Base-by-base conservation (phyloP, 176 grass and related monocot genomes). In the Oryza rufipogon region DNA sequence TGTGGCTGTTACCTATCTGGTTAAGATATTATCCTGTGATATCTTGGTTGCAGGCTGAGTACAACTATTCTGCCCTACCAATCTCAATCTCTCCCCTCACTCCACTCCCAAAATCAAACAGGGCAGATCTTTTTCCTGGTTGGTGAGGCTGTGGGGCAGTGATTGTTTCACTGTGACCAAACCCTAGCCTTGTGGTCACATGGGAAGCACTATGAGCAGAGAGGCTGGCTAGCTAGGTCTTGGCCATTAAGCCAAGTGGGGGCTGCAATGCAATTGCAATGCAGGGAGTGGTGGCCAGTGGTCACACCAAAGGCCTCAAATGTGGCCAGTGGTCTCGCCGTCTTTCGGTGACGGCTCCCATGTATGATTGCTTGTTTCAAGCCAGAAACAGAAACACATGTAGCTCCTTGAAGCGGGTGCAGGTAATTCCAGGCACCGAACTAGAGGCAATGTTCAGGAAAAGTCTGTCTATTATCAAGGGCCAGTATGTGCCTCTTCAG, bases 221-320 rank as follows among this genome's bases (percentile, higher is more conserved):
- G 51, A 36, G 48, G 49, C 73, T 84, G 42, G 25, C 36, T 70
- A 66, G 71, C 85, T 75, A 70, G 68, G 58, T 63, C 58, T 66
- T 66, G 88, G 83, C 79, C 88, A 90, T 78, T 68, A 86, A 77
- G 45, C 13, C 83, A 86, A 86, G 88, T 90, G 88, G 83, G 84
- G 44, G 58, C 58, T 63, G n/a, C 68, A 73, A 51, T 28, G 42
- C 71, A 49, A 15, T 23, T 23, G 69, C 38, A 42, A 66, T 68
- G 66, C 67, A 38, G 12, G 83, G 46, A 87, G 81, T 75, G 69
- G 88, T 87, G 80, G 28, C 64, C 64, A 76, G 77, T 76, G 82
- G 82, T 87, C 84, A 79, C 83, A 79, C 67, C 74, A 61, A 78
- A 45, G 67, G 47, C 68, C 79, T 90, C 84, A 83, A 87, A 87